A percentile compares a stretch with the other conserved stretches of the same genome.
Evolutionary conservation across 441 rosid species (phyloP).

Genomic region (Gossypium lobatum): DNA sequence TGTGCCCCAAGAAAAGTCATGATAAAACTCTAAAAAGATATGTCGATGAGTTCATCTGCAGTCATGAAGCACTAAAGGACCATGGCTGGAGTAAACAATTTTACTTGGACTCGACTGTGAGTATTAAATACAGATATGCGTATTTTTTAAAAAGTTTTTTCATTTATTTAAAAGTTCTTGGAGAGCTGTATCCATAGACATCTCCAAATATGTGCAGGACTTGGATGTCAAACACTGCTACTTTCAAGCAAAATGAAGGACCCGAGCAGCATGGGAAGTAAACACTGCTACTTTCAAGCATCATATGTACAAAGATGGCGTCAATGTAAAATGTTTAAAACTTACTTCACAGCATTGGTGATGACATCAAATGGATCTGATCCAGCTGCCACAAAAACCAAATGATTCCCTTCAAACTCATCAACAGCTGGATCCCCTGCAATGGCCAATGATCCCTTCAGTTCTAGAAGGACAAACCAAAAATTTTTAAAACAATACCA

Average conservation of each 20-base stretch:
- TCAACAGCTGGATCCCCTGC: conserved; percentile 48
- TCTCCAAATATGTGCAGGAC: too few species aligned
- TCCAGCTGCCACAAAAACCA: conserved; percentile 58
- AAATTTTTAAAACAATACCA: neutral
- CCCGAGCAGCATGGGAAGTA: neutral
- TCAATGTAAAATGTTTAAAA: neutral
- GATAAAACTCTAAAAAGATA: neutral
- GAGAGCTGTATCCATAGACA: too few species aligned
- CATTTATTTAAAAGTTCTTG: too few species aligned
- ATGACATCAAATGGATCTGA: conserved; percentile 53
- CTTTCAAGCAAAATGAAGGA: neutral
- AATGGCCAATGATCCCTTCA: neutral
- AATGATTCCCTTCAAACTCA: conserved; percentile 45
- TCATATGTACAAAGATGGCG: neutral
- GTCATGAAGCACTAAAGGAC: neutral
- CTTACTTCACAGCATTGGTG: conserved; percentile 58
- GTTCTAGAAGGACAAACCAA: neutral
- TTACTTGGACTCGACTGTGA: neutral
- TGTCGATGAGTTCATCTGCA: neutral
- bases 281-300: neutral
- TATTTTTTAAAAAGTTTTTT: neutral
- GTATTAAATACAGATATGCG: neutral
- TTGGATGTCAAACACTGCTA: neutral
- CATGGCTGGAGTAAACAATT: neutral
- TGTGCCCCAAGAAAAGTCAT: neutral